Percentiles rank a stretch among this genome's conserved stretches.
phyloP scores from a whole-genome alignment of 192 early-diverging fungal genomes.

The Coemansia sp. region DNA sequence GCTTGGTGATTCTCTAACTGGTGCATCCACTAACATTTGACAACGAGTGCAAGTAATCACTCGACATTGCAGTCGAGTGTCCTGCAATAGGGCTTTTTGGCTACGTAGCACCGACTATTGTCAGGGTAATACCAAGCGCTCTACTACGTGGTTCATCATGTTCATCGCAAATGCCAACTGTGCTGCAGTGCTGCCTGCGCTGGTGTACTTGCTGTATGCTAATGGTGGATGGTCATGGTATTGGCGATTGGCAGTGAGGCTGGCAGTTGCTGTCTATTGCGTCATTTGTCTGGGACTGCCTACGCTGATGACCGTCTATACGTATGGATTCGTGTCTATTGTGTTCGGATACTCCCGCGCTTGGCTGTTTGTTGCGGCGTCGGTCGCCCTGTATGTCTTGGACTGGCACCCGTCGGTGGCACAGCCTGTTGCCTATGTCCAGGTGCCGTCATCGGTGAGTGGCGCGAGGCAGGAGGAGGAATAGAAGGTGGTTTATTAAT shows the following conservation, averaged over 20 bases:
- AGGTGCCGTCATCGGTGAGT: background rate
- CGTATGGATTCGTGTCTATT: conserved; percentile 37
- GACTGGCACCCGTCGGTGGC: conserved; percentile 25
- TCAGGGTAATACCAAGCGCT: too few species aligned
- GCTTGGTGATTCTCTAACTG: too few species aligned
- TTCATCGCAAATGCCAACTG: too few species aligned
- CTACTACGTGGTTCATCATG: too few species aligned
- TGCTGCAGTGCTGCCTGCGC: conserved; percentile 24
- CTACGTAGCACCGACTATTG: too few species aligned
- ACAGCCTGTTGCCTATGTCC: background rate
- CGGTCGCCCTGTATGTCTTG: conserved; percentile 31
- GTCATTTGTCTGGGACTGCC: conserved; percentile 27
- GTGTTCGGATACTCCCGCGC: conserved; percentile 35
- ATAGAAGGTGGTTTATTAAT: background rate
- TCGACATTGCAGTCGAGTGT: too few species aligned
- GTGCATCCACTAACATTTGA: too few species aligned
- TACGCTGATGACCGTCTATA: conserved; percentile 32
- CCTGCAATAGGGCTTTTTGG: too few species aligned
- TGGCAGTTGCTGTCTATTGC: conserved; percentile 21
- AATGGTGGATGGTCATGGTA: conserved; percentile 21
- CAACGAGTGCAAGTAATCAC: too few species aligned
- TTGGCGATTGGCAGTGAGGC: conserved; percentile 10
- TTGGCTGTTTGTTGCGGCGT: conserved; percentile 35
- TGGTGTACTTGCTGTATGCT: conserved; percentile 27
- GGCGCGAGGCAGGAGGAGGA: background rate